phyloP scores from a whole-genome alignment of 176 grass and related monocot species.

The Pontederia paniculata region DNA sequence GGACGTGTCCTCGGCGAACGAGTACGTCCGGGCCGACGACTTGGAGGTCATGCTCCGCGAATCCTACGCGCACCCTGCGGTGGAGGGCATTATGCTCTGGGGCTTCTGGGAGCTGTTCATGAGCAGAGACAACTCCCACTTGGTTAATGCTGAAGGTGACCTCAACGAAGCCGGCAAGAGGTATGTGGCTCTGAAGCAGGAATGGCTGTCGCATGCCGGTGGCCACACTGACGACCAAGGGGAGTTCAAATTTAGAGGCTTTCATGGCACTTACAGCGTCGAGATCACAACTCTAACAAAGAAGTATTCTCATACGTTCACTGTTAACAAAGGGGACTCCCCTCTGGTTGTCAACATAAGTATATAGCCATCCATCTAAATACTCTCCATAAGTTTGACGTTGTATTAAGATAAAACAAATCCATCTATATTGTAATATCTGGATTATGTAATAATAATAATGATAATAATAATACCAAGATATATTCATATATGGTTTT shows the following conservation, averaged over 20 bases:
- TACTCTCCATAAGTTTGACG: no score
- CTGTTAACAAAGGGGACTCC: slow-evolving; percentile 45
- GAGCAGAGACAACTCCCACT: slow-evolving; percentile 38
- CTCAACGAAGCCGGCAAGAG: slow-evolving; percentile 56
- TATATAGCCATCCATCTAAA: background rate
- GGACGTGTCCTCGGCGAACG: slow-evolving; percentile 61
- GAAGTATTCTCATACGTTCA: slow-evolving; percentile 44
- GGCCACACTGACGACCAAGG: slow-evolving; percentile 38
- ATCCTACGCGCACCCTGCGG: slow-evolving; percentile 70
- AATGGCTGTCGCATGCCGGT: slow-evolving; percentile 52
- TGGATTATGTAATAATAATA: no score
- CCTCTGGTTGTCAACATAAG: slow-evolving; percentile 43
- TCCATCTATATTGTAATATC: no score
- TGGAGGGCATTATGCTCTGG: slow-evolving; percentile 80
- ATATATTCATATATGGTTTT: no score
- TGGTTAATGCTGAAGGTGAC: slow-evolving; percentile 65
- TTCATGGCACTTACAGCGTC: slow-evolving; percentile 51
- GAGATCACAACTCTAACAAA: slow-evolving; percentile 33
- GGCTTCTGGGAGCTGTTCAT: slow-evolving; percentile 94
- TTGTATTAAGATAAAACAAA: no score
- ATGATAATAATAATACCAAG: no score
- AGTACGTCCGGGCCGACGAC: slow-evolving; percentile 74
- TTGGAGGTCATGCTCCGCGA: slow-evolving; percentile 75
- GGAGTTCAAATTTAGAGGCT: slow-evolving; percentile 62
- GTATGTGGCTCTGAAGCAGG: slow-evolving; percentile 45